phyloP scores from a whole-genome alignment of 2,329 filamentous ascomycete species.

The Fusarium sp. region DNA sequence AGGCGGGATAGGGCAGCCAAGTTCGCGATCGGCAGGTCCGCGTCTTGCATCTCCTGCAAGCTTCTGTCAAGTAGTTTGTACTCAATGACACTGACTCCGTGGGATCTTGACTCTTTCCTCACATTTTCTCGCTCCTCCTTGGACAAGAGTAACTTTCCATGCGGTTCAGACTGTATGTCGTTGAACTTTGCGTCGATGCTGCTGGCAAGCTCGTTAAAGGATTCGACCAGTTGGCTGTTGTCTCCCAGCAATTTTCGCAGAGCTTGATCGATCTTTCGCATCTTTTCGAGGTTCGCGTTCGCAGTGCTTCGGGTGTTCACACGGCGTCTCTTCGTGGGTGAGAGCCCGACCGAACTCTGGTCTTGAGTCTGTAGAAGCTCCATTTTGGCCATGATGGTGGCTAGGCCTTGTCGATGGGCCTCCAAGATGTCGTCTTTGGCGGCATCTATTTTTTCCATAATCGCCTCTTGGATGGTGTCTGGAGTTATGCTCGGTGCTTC shows the following conservation, averaged over 20 bases:
- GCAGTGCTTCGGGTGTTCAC: accelerated
- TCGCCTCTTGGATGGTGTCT: background rate
- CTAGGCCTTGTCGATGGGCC: accelerated
- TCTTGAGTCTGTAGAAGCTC: background rate
- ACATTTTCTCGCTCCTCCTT: background rate
- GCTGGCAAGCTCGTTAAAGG: background rate
- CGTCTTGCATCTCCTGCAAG: background rate
- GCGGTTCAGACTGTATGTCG: background rate
- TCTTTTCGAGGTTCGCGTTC: background rate
- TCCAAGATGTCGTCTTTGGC: background rate
- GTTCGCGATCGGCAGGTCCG: accelerated
- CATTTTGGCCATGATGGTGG: background rate
- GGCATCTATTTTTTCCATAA: background rate
- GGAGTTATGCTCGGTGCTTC: background rate
- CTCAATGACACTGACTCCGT: accelerated
- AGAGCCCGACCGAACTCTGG: background rate
- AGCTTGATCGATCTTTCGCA: background rate
- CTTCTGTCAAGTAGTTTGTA: background rate
- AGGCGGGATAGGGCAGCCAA: background rate
- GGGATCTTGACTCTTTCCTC: background rate
- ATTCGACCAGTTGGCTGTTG: background rate
- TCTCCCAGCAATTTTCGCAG: background rate
- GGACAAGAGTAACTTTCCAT: background rate
- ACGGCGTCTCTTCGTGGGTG: background rate
- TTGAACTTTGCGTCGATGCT: background rate